Conservation (phyloP, 73 alveolate genomes). For the Paramecium bursaria region DNA sequence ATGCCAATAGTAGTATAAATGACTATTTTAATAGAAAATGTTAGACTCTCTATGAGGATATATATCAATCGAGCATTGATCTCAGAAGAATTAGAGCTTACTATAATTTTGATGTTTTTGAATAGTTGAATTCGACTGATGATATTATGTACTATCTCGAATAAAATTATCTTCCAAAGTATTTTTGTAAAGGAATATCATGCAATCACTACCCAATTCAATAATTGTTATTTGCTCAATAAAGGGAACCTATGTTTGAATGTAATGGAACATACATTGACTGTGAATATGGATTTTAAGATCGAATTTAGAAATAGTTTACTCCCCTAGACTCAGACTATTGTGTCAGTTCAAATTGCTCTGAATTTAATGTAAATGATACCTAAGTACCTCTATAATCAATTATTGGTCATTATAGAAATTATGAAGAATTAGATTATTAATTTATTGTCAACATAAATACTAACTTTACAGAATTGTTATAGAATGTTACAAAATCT, state of each 20-base stretch:
- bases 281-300: neutral
- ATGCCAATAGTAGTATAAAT: slow-evolving; percentile 47
- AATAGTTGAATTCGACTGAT: neutral
- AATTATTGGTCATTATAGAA: slow-evolving; percentile 6
- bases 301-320: no score
- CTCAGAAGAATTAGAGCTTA: slow-evolving; percentile 10
- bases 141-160: neutral
- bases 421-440: slow-evolving; percentile 12
- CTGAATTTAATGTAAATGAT: neutral
- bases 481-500: neutral
- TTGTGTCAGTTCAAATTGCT: slow-evolving; percentile 7
- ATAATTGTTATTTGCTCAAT: slow-evolving; percentile 12
- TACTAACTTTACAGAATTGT: neutral
- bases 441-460: neutral
- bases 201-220: slow-evolving; percentile 5
- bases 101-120: neutral
- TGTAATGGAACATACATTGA: neutral
- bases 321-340: neutral
- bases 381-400: neutral
- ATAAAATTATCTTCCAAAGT: neutral
- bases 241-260: neutral
- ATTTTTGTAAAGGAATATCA: neutral
- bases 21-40: no score
- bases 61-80: no score
- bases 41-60: no score